phyloP scores from a whole-genome alignment of 2,329 filamentous ascomycete species.

The Pyricularia pennisetigena region DNA sequence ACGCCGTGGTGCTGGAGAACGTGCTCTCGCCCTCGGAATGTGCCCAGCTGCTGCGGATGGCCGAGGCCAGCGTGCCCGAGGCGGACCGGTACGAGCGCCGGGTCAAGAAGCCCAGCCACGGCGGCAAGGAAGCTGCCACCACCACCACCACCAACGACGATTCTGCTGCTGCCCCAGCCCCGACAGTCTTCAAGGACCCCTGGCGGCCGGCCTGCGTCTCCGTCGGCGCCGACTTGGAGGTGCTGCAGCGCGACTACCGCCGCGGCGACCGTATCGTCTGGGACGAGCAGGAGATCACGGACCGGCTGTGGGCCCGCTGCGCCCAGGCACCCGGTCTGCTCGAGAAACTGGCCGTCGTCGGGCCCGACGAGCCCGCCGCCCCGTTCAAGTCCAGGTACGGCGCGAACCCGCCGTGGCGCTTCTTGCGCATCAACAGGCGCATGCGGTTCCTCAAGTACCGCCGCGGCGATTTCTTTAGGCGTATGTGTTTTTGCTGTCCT shows the following conservation, averaged over 20 bases:
- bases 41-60: slow-evolving; percentile 35
- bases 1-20: slow-evolving; percentile 55
- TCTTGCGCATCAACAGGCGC: slow-evolving; percentile 55
- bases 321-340: slow-evolving; percentile 27
- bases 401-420: slow-evolving; percentile 29
- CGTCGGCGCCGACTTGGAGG: slow-evolving; percentile 50
- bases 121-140: slow-evolving; percentile 7
- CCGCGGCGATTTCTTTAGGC: slow-evolving; percentile 61
- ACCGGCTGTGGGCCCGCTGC: slow-evolving; percentile 54
- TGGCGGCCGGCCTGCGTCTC: slow-evolving; percentile 66
- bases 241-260: slow-evolving; percentile 45
- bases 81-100: slow-evolving; percentile 4
- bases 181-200: neutral
- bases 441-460: slow-evolving; percentile 69
- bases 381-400: slow-evolving; percentile 11
- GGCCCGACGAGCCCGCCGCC: slow-evolving; percentile 11
- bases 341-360: slow-evolving; percentile 26
- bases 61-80: slow-evolving; percentile 43
- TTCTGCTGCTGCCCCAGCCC: slow-evolving; percentile 11
- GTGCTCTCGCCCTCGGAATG: slow-evolving; percentile 58
- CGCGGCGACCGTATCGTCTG: slow-evolving; percentile 71
- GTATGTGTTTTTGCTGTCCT: slow-evolving; percentile 13
- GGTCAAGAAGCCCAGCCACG: slow-evolving; percentile 6
- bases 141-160: too few species aligned
- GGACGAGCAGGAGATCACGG: slow-evolving; percentile 53